Base-by-base conservation (phyloP, 2,329 filamentous ascomycete genomes). In the Exophiala xenobiotica region DNA sequence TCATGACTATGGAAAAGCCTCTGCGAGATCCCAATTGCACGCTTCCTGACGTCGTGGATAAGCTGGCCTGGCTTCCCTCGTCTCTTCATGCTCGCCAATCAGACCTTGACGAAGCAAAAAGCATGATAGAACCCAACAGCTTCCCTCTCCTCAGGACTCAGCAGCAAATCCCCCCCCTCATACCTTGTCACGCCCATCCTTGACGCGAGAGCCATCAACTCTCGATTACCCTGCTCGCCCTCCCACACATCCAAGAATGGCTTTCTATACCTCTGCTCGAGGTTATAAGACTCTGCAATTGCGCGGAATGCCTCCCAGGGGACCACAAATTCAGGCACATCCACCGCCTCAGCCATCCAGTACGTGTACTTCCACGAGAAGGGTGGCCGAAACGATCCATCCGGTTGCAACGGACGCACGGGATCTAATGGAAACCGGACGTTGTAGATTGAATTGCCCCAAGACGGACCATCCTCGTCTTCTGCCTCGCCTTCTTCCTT, bases 361-460 rank as follows among this genome's bases (percentile, higher is more conserved):
- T 96, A 99, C 66, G 84, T 95, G 74, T 99, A 99, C 70, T 93
- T 96, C 91, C 93, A 97, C 43, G 92, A 93, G 67, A 90, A 97
- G 0, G 93, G 90, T 4, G 93, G 93, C 4, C 93, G 85, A 74
- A 99, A 99, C 24, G 93, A 79, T 46, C 93, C 93, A 67, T 96
- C 90, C 6, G 53, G 26, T n/a, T 16, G 83, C 78, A 3, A 91
- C 90, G 0, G 89, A 90, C 65, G 86, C 79, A 45, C 16, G 9
- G 57, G 54, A 18, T 86, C 86, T 0, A 90, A 37, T 1, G 58
- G 57, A 65, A 99, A 97, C 42, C 87, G 84, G 46, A 99, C 90
- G 16, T 84, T 83, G 70, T 97, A 99, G 67, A 97, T 90, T 56
- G 82, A 83, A 68, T 99, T 99, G 51, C 93, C 92, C 88, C 91